Base-by-base conservation (phyloP, 2,329 filamentous ascomycete species). In the Aspergillus chevalieri region DNA sequence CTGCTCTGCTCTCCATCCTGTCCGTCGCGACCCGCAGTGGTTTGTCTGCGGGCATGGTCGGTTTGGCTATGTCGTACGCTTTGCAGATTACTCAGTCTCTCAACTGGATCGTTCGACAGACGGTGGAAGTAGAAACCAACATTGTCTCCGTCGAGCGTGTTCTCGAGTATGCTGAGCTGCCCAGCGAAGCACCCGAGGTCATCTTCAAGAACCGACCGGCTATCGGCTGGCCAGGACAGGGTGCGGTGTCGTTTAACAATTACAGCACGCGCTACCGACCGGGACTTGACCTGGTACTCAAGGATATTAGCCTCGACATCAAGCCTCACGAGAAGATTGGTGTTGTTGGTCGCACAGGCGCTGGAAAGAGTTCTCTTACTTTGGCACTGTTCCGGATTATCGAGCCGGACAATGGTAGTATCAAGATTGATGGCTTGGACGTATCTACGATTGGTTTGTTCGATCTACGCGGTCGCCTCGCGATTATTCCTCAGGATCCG, bases 121-220 rank as follows among this genome's bases (percentile, higher is more conserved):
- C 91, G 0, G 93, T 98, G 30, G 94, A 98, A 71, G 93, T 98
- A n/a, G 94, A 98, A 77, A 97, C 92, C n/a, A 98, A 98, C 71
- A 98, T 98, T 64, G 92, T 98, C 43, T 95, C 92, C 8, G 93
- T 98, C 34, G 93, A 98, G 78, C 87, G 93, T 64, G 91, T 98
- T 44, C 83, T 98, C 45, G 94, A 98, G 71, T 98, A 98, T 72
- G 89, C 92, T 50, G 80, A 82, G 46, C 79, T 98, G 55, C 91
- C 92, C 22, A 93, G 87, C 68, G 93, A 98, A 74, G 92, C 93
- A 46, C 89, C 91, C 6, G 93, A 98, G 68, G 89, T 97, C 57
- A 87, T 97, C 60, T 86, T 88, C 64, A 86, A 89, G 70, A 86
- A 87, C 66, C 80, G 92, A 44, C 92, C 93, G 38, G 84, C 89